These are phyloP conservation scores for Clitoria ternatea DNA, from an alignment of 306 rosid species.

Conservation along the genomic window DNA sequence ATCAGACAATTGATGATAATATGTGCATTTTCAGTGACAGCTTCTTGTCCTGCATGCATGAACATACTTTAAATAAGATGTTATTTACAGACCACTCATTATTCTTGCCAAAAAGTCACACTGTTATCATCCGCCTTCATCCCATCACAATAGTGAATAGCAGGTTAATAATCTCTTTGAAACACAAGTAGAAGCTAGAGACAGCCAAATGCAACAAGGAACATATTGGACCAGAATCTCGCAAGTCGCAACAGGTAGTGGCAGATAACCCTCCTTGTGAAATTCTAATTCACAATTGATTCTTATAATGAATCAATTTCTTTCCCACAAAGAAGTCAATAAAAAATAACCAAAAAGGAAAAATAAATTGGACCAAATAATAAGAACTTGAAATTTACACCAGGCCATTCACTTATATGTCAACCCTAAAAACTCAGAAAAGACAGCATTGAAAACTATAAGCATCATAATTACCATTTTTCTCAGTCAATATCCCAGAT, in stretches of 20 bases:
- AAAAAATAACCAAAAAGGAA: neutral
- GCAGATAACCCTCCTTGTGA: neutral
- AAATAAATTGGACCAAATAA: slow-evolving; percentile 4
- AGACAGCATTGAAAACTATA: slow-evolving; percentile 2
- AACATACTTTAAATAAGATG: slow-evolving; percentile 17
- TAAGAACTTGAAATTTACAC: slow-evolving; percentile 2
- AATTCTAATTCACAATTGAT: neutral
- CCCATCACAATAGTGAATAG: neutral
- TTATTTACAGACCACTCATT: neutral
- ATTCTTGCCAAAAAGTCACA: slow-evolving; percentile 2
- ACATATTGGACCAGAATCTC: neutral
- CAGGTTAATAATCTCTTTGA: slow-evolving; percentile 7
- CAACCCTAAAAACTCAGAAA: neutral
- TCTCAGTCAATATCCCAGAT: slow-evolving; percentile 82
- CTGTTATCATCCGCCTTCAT: neutral
- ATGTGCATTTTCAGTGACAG: slow-evolving; percentile 65
- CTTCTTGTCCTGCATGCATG: slow-evolving; percentile 66
- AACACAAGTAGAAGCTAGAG: neutral
- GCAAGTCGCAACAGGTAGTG: slow-evolving; percentile 15
- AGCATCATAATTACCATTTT: slow-evolving; percentile 52
- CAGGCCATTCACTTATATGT: neutral
- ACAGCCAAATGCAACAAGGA: neutral
- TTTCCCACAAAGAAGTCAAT: slow-evolving; percentile 14
- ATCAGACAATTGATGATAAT: slow-evolving; percentile 54
- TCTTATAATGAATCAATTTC: neutral